Percentiles rank a stretch among this genome's conserved stretches.
phyloP scores from a whole-genome alignment of 768 basidiomycete genomes.

The Podaxis mareebaensis region DNA sequence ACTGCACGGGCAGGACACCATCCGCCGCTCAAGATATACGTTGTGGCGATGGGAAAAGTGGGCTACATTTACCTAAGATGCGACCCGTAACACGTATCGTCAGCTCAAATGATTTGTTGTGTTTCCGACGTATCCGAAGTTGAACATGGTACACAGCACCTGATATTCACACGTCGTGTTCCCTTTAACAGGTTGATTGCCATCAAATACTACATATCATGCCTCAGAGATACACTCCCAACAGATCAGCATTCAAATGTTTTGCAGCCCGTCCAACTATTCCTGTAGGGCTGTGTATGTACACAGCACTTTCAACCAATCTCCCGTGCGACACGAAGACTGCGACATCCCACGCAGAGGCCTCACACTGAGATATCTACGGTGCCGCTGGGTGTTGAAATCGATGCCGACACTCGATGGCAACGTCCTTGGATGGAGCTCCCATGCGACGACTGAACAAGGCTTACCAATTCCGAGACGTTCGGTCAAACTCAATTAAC shows the following conservation, averaged over 20 bases:
- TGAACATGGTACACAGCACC: neutral
- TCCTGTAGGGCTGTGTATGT: neutral
- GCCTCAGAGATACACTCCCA: neutral
- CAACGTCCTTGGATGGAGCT: neutral
- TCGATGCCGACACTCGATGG: neutral
- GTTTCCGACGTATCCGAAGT: neutral
- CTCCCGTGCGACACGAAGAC: neutral
- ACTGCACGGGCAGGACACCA: neutral
- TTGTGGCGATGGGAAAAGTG: too few relatives aligned
- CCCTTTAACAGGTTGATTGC: neutral
- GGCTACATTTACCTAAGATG: neutral
- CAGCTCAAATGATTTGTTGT: neutral
- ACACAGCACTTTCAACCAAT: neutral
- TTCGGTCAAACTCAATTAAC: conserved; percentile 3
- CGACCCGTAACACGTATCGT: neutral
- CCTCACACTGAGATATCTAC: neutral
- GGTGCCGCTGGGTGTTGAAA: neutral
- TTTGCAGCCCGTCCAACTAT: neutral
- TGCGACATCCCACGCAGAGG: neutral
- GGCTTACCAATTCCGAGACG: neutral
- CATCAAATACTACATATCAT: neutral
- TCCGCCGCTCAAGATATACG: too few relatives aligned
- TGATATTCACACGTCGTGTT: conserved; percentile 3
- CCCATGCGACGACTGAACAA: neutral
- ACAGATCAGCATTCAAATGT: neutral